Base-by-base conservation (phyloP, 495 filamentous ascomycete species). In the Lindgomyces ingoldianus region DNA sequence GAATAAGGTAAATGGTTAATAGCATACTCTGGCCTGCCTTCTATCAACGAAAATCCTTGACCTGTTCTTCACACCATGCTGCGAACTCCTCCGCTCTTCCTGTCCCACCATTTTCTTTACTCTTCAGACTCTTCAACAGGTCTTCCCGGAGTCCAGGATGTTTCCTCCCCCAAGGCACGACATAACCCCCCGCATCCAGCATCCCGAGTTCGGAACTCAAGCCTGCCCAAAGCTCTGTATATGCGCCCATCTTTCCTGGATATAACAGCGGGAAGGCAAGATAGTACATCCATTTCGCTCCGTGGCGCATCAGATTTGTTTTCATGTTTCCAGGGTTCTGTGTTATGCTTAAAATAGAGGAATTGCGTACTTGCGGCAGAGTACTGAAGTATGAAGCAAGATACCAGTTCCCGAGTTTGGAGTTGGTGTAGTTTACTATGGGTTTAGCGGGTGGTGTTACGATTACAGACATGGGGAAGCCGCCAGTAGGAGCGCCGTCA, bases 211-310 rank as follows among this genome's bases (percentile, higher is more conserved):
- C 75, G 18, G 74, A 68, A 11, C 74, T 78, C 48, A 81, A 67
- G 2, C 74, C 77, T 16, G 78, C 78, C 61, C 74, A 81, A 1
- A 81, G 66, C 68, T 77, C 74, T 2, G 79, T 79, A 49, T 81
- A 81, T 0, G 78, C 79, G 4, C 79, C 80, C 46, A 75, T 72
- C 33, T 76, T 60, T 1, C 70, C 30, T 14, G 29, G n/a, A 44
- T 59, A 36, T 14, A 52, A 25, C 11, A 68, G 24, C 1, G 22
- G 18, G 4, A 19, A 53, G n/a, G 27, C 58, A 18, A 44, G 30
- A 2, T 25, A 19, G 4, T 52, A 36, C n/a, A 33, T 8, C n/a
- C 18, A 24, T 19, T 0, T 11, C 1, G 55, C 29, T 19, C 4
- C 4, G 22, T 60, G 3, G 2, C 66, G 45, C 42, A 25, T 26